phyloP scores from a whole-genome alignment of 2,329 filamentous ascomycete genomes.

The Reticulascus tulasneorum region DNA sequence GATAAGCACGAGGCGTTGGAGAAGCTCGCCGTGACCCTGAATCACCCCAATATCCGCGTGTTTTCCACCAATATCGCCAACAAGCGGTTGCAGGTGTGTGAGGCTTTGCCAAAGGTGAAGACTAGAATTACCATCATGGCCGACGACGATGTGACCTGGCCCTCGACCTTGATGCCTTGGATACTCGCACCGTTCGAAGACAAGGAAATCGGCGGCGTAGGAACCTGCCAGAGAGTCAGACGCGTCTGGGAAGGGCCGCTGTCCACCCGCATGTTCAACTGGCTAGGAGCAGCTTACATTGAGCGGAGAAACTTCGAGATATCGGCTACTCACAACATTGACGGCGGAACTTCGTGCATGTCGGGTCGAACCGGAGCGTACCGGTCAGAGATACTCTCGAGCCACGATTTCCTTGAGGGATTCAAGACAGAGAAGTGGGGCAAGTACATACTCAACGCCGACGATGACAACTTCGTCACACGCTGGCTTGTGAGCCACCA shows the following conservation, averaged over 20 bases:
- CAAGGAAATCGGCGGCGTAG: conserved; percentile 77
- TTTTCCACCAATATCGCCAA: conserved; percentile 82
- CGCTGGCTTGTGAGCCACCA: conserved; percentile 89
- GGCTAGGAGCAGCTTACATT: conserved; percentile 87
- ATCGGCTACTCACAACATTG: conserved; percentile 89
- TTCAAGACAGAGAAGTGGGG: conserved; percentile 92
- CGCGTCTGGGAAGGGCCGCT: conserved; percentile 60
- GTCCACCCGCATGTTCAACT: conserved; percentile 71
- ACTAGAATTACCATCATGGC: conserved; percentile 88
- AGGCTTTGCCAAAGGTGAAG: conserved; percentile 78
- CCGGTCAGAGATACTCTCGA: conserved; percentile 80
- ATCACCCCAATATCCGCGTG: conserved; percentile 62
- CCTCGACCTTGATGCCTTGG: conserved; percentile 80
- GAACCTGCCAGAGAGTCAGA: conserved; percentile 82
- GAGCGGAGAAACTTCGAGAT: conserved; percentile 96
- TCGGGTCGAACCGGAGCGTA: conserved; percentile 93
- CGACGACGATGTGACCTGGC: conserved; percentile 95
- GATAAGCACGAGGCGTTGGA: conserved; percentile 69
- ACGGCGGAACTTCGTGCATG: conserved; percentile 94
- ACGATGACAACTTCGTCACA: conserved; percentile 98
- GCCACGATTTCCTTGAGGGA: conserved; percentile 77
- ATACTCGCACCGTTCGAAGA: conserved; percentile 91
- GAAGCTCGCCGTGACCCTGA: conserved; percentile 59
- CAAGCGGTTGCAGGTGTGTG: conserved; percentile 90
- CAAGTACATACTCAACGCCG: conserved; percentile 85